A percentile compares a stretch with the other conserved stretches of the same genome.
These are phyloP conservation scores for Coemansia sp. DNA, from an alignment of 192 early-diverging fungal genomes.

Conservation along the genomic window DNA sequence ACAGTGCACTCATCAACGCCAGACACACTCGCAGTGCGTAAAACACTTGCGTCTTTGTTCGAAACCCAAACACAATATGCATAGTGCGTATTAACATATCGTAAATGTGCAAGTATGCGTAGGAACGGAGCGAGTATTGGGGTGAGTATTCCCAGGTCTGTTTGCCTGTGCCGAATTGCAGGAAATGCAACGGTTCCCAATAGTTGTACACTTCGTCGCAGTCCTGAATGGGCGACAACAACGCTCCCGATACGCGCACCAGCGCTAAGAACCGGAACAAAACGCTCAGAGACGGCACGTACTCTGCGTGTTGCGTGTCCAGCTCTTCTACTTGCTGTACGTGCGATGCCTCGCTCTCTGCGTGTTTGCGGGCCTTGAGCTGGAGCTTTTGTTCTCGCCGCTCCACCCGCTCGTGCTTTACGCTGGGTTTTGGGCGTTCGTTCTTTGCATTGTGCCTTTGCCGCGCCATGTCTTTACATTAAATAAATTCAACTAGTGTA, in stretches of 20 bases:
- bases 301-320: background rate
- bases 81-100: constrained; percentile 50
- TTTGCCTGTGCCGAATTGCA: constrained; percentile 79
- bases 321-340: background rate
- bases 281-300: constrained; percentile 26
- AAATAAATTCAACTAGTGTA: background rate
- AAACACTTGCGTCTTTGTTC: constrained; percentile 62
- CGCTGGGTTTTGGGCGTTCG: background rate
- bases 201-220: constrained; percentile 87
- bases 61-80: constrained; percentile 43
- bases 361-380: constrained; percentile 4
- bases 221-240: constrained; percentile 45
- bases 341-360: background rate
- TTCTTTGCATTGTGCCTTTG: constrained; percentile 8
- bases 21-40: constrained; percentile 68
- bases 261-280: constrained; percentile 29
- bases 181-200: constrained; percentile 92
- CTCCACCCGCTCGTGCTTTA: constrained; percentile 17
- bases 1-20: constrained; percentile 61
- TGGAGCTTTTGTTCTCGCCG: constrained; percentile 7
- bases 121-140: constrained; percentile 84
- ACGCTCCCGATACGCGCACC: constrained; percentile 28
- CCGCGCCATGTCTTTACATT: background rate
- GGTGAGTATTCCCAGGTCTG: constrained; percentile 98
- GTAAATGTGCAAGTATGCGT: constrained; percentile 72